Base-by-base conservation (phyloP, 208 protist genomes). In the Herpetomonas samuelpessoai region DNA sequence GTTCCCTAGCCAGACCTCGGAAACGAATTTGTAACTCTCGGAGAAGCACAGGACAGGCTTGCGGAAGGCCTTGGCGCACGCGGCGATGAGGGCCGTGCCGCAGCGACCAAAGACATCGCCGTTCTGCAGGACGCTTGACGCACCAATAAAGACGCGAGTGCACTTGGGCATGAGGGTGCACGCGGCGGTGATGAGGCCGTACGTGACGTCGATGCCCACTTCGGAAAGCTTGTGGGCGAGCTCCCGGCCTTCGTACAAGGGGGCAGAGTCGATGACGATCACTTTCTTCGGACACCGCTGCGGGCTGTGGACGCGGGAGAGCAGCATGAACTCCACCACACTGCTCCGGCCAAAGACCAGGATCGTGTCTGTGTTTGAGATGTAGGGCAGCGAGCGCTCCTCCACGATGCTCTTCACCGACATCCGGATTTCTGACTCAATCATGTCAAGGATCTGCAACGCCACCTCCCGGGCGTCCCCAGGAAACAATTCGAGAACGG, bases 11-110 rank as follows among this genome's bases (percentile, higher is more conserved):
- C 97, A 97, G 47, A 96, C 92, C 50, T 96, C 83, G 25, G 98
- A 86, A n/a, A 92, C 73, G 74, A 99, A 99, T 70, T 99, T 99
- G 84, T 98, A 99, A 30, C 96, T 98, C 69, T 99, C 98, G 56
- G 94, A 97, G 52, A 97, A 98, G 38, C 98, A 97, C 31, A 99
- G 81, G 25, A 99, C 96, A 18, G 97, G 97, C 53, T 98, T 92
- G 41, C 94, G 84, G 63, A 95, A 97, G 2, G 72, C 54, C 57
- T 97, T 90, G 6, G 97, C 97, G 30, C 93, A 92, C 39, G 97
- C 86, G 4, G 92, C 87, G 1, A 99, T 92, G 21, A 96, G 53
- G 3, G 97, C 88, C 1, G 96, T 98, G 30, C 97, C 98, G 27
- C 85, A 86, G 26, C 97, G 83, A 12, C 83, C 81, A 63, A 98